Conservation (phyloP, 441 rosid genomes). For the Biscutella auriculata region DNA sequence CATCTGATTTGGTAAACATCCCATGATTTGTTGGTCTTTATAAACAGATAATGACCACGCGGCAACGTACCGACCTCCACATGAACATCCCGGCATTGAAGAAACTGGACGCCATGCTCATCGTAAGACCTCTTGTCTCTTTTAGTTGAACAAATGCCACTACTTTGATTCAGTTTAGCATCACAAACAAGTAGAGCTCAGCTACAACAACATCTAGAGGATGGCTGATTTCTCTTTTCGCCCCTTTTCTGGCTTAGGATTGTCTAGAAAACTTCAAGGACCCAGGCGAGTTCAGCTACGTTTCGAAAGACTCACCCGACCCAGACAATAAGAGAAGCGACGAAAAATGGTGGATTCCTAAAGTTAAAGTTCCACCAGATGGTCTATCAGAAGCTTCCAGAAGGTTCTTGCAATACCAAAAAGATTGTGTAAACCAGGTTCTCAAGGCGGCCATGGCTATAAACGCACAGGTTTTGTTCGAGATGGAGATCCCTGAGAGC, state of each 20-base stretch:
- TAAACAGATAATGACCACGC: slow-evolving; percentile 70
- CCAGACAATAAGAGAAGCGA: slow-evolving; percentile 25
- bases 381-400: slow-evolving; percentile 39
- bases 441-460: slow-evolving; percentile 63
- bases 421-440: slow-evolving; percentile 48
- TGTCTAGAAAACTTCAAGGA: slow-evolving; percentile 74
- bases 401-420: slow-evolving; percentile 38
- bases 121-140: slow-evolving; percentile 33
- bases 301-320: slow-evolving; percentile 26
- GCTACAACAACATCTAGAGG: too few species aligned
- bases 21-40: not conserved
- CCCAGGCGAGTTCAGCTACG: slow-evolving; percentile 24
- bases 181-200: not conserved
- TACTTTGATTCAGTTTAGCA: not conserved
- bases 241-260: slow-evolving; percentile 31
- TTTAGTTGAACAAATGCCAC: not conserved
- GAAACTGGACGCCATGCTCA: slow-evolving; percentile 81
- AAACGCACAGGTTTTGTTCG: slow-evolving; percentile 42
- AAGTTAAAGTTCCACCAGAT: slow-evolving; percentile 34
- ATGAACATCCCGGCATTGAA: slow-evolving; percentile 90
- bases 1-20: not conserved
- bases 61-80: slow-evolving; percentile 72
- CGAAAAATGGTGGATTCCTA: slow-evolving; percentile 62
- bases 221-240: not conserved
- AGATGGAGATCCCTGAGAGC: slow-evolving; percentile 57